Evolutionary conservation across 257 asterid genomes (phyloP).

Genomic region (Plantago ovata): DNA sequence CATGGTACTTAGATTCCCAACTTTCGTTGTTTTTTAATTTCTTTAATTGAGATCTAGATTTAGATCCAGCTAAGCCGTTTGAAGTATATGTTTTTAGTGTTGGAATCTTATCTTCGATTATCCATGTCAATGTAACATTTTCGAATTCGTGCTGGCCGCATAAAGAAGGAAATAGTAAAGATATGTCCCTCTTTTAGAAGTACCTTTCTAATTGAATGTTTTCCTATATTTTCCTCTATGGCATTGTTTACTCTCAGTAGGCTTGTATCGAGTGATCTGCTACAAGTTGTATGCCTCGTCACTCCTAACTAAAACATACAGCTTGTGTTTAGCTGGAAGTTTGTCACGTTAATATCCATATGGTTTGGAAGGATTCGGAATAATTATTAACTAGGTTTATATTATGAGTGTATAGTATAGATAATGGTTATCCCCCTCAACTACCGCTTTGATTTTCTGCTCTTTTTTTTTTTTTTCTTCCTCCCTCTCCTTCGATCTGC

Average conservation of each 20-base stretch:
- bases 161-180: conserved; percentile 7
- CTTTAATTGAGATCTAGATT: conserved; percentile 9
- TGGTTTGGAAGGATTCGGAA: conserved; percentile 20
- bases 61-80: background rate
- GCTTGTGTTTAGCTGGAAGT: conserved; percentile 55
- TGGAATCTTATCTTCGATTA: conserved; percentile 9
- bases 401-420: conserved; percentile 24
- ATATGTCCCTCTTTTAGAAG: conserved; percentile 6
- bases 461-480: conserved; percentile 19
- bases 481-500: conserved; percentile 19
- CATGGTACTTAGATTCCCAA: conserved; percentile 11
- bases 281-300: conserved; percentile 12
- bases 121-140: background rate
- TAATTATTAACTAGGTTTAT: conserved; percentile 20
- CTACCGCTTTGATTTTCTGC: conserved; percentile 14
- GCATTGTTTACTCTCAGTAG: conserved; percentile 10
- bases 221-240: conserved; percentile 11
- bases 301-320: conserved; percentile 35
- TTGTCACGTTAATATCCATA: conserved; percentile 39
- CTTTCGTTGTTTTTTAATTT: conserved; percentile 7
- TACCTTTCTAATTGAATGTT: background rate
- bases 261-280: conserved; percentile 11
- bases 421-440: conserved; percentile 25
- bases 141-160: background rate
- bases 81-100: conserved; percentile 6